Conservation (phyloP, 2,329 filamentous ascomycete species). For the Pseudogymnoascus sp. region DNA sequence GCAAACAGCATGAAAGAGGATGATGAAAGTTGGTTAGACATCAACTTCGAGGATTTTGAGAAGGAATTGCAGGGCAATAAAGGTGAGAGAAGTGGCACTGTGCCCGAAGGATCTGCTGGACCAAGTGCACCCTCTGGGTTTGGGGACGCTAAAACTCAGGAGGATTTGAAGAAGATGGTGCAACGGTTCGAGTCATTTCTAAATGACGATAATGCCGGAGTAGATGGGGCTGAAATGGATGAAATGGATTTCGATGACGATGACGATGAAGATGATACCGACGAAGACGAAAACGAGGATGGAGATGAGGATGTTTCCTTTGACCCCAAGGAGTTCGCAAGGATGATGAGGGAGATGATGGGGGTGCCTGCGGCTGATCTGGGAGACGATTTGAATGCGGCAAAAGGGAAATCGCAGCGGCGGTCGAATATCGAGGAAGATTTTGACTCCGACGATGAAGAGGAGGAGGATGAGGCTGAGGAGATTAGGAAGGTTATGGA, state of each 20-base stretch:
- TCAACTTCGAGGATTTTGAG: slow-evolving; percentile 84
- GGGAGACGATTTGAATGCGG: background rate
- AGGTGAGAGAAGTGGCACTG: slow-evolving; percentile 30
- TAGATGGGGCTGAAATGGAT: slow-evolving; percentile 66
- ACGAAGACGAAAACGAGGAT: slow-evolving; percentile 49
- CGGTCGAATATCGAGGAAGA: slow-evolving; percentile 17
- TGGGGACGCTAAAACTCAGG: slow-evolving; percentile 59
- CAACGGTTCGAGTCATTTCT: slow-evolving; percentile 88
- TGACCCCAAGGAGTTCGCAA: slow-evolving; percentile 67
- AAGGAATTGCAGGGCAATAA: slow-evolving; percentile 55
- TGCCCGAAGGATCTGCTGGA: slow-evolving; percentile 19
- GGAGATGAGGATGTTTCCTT: slow-evolving; percentile 71
- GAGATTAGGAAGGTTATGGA: slow-evolving; percentile 58
- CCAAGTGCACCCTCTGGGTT: slow-evolving; percentile 37
- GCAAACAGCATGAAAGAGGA: slow-evolving; percentile 55
- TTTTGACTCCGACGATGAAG: slow-evolving; percentile 30
- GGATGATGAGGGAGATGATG: slow-evolving; percentile 91
- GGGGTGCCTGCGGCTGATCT: slow-evolving; percentile 42
- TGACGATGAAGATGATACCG: slow-evolving; percentile 39
- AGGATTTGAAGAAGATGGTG: slow-evolving; percentile 82
- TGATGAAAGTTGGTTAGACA: slow-evolving; percentile 84
- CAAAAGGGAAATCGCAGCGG: background rate
- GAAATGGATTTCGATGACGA: slow-evolving; percentile 57
- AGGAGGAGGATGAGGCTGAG: slow-evolving; percentile 43
- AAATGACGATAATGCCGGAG: slow-evolving; percentile 72